Percentiles rank a stretch among this genome's conserved stretches.
These are phyloP conservation scores for Rhizopus delemar DNA, from an alignment of 371 early-diverging fungal species.

Conservation along the genomic window DNA sequence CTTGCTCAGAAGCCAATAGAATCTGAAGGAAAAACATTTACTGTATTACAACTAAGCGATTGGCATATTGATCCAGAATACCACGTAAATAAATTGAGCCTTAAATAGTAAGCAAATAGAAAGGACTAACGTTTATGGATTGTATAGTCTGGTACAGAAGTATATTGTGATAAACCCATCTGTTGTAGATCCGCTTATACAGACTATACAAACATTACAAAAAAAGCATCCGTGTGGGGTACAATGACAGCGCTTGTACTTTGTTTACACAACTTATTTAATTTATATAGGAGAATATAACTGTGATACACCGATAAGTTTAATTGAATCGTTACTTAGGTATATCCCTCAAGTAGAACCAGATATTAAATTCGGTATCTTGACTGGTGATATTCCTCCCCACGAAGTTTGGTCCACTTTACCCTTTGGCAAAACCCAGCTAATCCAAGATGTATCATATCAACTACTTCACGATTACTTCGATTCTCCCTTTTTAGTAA, in stretches of 20 bases:
- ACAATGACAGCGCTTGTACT: constrained; percentile 2
- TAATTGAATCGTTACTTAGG: constrained; percentile 51
- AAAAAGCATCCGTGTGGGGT: constrained; percentile 45
- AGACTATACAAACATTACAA: constrained; percentile 31
- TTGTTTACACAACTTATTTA: not conserved
- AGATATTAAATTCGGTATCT: constrained; percentile 50
- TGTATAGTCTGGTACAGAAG: constrained; percentile 51
- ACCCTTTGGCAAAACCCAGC: constrained; percentile 41
- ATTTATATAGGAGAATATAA: constrained; percentile 45
- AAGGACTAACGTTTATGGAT: not conserved
- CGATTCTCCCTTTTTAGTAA: constrained; percentile 33
- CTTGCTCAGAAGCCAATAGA: constrained; percentile 10
- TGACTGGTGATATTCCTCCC: constrained; percentile 67
- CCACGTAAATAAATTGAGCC: constrained; percentile 19
- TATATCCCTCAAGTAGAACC: constrained; percentile 43
- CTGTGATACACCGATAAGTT: constrained; percentile 52
- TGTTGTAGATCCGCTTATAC: constrained; percentile 57
- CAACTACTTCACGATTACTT: constrained; percentile 42
- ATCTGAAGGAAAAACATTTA: constrained; percentile 42
- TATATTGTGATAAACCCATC: constrained; percentile 52
- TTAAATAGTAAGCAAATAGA: not conserved
- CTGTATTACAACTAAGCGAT: constrained; percentile 62
- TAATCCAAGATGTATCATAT: constrained; percentile 45
- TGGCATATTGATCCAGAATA: constrained; percentile 67
- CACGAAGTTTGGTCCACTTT: constrained; percentile 63